Conservation (phyloP, 345 rosid genomes). For the Aquilaria yunnanensis region DNA sequence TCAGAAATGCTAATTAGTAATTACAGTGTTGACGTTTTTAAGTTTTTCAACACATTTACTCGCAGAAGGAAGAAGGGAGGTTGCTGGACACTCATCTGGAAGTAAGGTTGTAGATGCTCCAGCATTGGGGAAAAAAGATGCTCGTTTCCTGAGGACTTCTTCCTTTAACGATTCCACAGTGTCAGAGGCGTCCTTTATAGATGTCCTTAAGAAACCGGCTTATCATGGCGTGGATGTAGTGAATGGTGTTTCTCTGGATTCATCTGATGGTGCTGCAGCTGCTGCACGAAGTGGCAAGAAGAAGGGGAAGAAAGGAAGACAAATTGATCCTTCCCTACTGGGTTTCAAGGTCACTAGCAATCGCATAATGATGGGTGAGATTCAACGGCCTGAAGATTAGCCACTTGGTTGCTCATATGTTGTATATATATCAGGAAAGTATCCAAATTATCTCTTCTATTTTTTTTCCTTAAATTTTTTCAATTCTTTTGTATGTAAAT, state of each 20-base stretch:
- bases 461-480: conserved; percentile 4
- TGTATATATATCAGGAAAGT: conserved; percentile 1
- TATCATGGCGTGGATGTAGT: conserved; percentile 9
- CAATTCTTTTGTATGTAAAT: neutral
- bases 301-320: conserved; percentile 55
- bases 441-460: no score
- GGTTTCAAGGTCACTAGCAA: conserved; percentile 58
- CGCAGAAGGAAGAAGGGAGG: conserved; percentile 28
- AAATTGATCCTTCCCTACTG: conserved; percentile 50
- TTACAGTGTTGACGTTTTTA: neutral
- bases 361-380: conserved; percentile 60
- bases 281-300: conserved; percentile 29
- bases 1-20: no score
- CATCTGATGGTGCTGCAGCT: conserved; percentile 20
- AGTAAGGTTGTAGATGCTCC: conserved; percentile 13
- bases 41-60: neutral
- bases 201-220: conserved; percentile 50
- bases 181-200: conserved; percentile 71
- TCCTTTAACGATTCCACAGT: conserved; percentile 40
- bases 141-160: conserved; percentile 34
- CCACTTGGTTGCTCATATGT: neutral
- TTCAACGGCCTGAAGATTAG: conserved; percentile 41
- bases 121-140: conserved; percentile 40
- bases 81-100: conserved; percentile 16
- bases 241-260: conserved; percentile 18